Evolutionary conservation across 371 early-diverging fungal species (phyloP), one percentile per base, ranked within the genome.

Genomic region (Gilbertella persicaria): DNA sequence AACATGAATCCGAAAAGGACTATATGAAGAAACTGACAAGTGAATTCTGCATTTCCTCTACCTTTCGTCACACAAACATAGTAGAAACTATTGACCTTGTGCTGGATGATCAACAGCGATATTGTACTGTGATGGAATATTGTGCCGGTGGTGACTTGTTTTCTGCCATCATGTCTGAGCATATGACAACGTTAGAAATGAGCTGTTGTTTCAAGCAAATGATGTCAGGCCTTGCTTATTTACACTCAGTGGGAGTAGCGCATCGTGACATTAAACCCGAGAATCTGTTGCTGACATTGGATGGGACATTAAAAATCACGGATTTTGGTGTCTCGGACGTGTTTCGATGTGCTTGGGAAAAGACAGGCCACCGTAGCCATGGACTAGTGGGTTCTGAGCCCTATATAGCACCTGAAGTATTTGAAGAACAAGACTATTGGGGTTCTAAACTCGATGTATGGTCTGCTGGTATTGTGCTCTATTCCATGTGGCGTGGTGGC

Each of bases 271-370:
- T 90, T 55, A 90, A 90, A 56, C 86, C 90, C 8, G 91, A 98
- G 71, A 98, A 99, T 74, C 70, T 98, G 29, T 67, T 99, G 13
- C 62, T 98, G 52, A 93, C 93, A 44, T 69, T 69, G 3, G 73
- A 79, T 13, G 83, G 87, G 45, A 83, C 79, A 23, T 60, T 98
- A 45, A 99, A 99, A 75, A 95, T 97, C 55, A 92, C 95, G 10
- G 97, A 99, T 73, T 99, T 96, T 85, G 95, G 97, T 35, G 93
- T 94, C 8, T 89, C 95, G 2, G 91, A 91, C 41, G 94, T 97
- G 6, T 95, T 94, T 74, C 75, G 90, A 53, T 86, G 83, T 46
- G 80, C 84, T 42, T 93, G 91, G 85, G 91, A 92, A 61, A 76
- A 64, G 41, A 62, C 60, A 20, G 55, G 80, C 26, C 89, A 85